Percentiles rank a stretch among this genome's conserved stretches.
Conservation (phyloP, 768 basidiomycete species). For the Cyathus striatus region DNA sequence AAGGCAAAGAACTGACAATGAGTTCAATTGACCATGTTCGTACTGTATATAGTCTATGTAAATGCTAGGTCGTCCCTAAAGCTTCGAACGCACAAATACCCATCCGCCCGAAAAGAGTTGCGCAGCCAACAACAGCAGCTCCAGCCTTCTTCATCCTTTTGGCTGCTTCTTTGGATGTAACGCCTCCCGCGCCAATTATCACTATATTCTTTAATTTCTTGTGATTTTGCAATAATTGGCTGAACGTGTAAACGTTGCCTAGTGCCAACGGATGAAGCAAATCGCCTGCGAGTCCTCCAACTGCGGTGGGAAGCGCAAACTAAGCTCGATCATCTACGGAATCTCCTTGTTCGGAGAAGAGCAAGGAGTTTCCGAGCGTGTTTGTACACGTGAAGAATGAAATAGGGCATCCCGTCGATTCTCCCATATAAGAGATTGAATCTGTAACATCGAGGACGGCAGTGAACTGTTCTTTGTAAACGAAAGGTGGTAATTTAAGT, state of each 20-base stretch:
- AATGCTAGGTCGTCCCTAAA: too few relatives aligned
- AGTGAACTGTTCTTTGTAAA: slow-evolving; percentile 62
- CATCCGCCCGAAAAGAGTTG: slow-evolving; percentile 47
- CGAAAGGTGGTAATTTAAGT: slow-evolving; percentile 77
- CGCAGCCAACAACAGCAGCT: slow-evolving; percentile 63
- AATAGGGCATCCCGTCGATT: slow-evolving; percentile 33
- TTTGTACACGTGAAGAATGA: slow-evolving; percentile 80
- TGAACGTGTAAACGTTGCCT: slow-evolving; percentile 70
- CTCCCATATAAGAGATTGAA: slow-evolving; percentile 51
- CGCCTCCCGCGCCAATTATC: slow-evolving; percentile 82
- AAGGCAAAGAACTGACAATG: too few relatives aligned
- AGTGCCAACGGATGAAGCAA: slow-evolving; percentile 70
- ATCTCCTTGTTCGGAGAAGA: slow-evolving; percentile 54
- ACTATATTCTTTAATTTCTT: slow-evolving; percentile 41
- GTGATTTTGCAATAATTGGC: slow-evolving; percentile 38
- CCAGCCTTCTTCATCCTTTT: slow-evolving; percentile 72
- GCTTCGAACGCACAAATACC: slow-evolving; percentile 51
- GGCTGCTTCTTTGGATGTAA: slow-evolving; percentile 54
- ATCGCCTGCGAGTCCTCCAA: slow-evolving; percentile 78
- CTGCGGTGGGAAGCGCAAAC: slow-evolving; percentile 59
- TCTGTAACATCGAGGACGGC: slow-evolving; percentile 55
- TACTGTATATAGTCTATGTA: too few relatives aligned
- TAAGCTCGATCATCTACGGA: slow-evolving; percentile 28
- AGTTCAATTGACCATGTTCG: too few relatives aligned
- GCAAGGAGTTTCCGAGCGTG: slow-evolving; percentile 67